These are phyloP conservation scores for Meripilus lineatus DNA, from an alignment of 1,284 basidiomycete species.

Conservation along the genomic window DNA sequence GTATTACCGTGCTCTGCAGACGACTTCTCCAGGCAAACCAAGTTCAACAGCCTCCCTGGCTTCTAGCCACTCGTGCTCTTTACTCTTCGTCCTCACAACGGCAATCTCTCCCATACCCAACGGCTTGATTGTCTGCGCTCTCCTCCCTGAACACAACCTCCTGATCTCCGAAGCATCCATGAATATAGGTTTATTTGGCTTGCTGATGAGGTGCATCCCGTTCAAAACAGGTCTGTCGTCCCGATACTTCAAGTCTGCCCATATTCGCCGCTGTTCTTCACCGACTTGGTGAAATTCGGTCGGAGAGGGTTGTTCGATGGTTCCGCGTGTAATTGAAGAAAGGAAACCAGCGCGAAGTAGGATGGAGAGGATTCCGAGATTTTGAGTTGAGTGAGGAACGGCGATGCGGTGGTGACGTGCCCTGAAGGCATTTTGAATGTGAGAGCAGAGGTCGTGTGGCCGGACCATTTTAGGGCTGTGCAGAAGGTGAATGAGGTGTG, in stretches of 20 bases:
- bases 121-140: conserved; percentile 69
- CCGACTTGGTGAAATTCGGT: conserved; percentile 48
- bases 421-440: conserved; percentile 84
- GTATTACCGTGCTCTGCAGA: conserved; percentile 54
- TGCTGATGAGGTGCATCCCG: conserved; percentile 69
- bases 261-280: conserved; percentile 69
- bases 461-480: conserved; percentile 60
- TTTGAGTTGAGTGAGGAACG: conserved; percentile 77
- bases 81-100: conserved; percentile 66
- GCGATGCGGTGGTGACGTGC: conserved; percentile 72
- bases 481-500: too few species aligned
- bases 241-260: conserved; percentile 88
- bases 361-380: conserved; percentile 78
- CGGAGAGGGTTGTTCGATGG: conserved; percentile 61
- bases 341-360: conserved; percentile 86
- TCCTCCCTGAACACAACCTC: conserved; percentile 67
- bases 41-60: conserved; percentile 67
- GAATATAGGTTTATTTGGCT: conserved; percentile 69
- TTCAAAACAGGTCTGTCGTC: conserved; percentile 79
- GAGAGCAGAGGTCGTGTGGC: conserved; percentile 80
- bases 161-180: conserved; percentile 72
- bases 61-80: conserved; percentile 69
- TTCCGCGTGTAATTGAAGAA: conserved; percentile 76
- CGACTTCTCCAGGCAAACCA: conserved; percentile 63
- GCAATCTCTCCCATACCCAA: conserved; percentile 85